Evolutionary conservation across 164 flowering plant species (phyloP).

Genomic region (Litsea cubeba): DNA sequence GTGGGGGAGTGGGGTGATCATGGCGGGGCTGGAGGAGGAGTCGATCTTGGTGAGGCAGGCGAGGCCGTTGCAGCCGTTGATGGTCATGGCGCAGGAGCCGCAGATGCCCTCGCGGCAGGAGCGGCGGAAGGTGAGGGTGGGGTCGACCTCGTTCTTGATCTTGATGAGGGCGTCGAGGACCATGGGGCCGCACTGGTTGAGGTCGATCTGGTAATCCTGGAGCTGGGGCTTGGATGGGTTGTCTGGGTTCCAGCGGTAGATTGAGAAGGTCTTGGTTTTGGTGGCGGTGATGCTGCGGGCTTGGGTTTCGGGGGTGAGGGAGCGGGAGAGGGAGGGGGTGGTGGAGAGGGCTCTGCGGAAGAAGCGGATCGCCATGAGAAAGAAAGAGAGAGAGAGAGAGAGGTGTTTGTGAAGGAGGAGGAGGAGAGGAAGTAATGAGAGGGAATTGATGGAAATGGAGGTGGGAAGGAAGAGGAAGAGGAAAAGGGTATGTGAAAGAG

Average conservation of each 20-base stretch:
- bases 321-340: constrained; percentile 19
- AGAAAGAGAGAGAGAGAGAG: no score
- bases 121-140: constrained; percentile 82
- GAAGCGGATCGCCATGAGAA: constrained; percentile 44
- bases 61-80: constrained; percentile 89
- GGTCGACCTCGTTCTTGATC: constrained; percentile 96
- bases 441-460: no score
- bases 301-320: constrained; percentile 20
- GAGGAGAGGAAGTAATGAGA: no score
- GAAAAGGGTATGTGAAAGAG: no score
- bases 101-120: constrained; percentile 99
- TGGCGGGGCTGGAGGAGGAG: constrained; percentile 25
- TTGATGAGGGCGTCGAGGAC: constrained; percentile 95
- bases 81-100: constrained; percentile 99
- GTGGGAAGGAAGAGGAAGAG: no score
- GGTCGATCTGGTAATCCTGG: constrained; percentile 65
- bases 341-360: constrained; percentile 38
- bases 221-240: constrained; percentile 73
- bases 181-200: constrained; percentile 95
- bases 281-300: constrained; percentile 22
- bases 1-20: constrained; percentile 89
- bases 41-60: constrained; percentile 90
- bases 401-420: no score
- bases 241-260: constrained; percentile 97
- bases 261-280: constrained; percentile 68